A percentile compares a stretch with the other conserved stretches of the same genome.
Evolutionary conservation across 495 filamentous ascomycete genomes (phyloP).

Genomic region (Penicillium bovifimosum): DNA sequence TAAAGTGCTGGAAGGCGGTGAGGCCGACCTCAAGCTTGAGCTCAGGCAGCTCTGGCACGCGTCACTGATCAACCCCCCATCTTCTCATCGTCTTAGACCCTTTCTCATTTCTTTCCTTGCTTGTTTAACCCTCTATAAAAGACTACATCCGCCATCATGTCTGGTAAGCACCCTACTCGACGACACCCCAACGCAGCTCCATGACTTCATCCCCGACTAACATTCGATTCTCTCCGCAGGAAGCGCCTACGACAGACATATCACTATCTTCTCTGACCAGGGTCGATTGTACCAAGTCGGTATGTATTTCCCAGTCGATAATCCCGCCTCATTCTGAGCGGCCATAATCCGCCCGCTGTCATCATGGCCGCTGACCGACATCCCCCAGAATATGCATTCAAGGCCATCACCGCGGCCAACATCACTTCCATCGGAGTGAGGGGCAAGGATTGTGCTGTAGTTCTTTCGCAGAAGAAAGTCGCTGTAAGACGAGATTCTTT

Average conservation of each 20-base stretch:
- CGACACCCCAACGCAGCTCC: constrained; percentile 12
- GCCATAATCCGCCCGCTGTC: not conserved
- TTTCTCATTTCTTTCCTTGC: constrained; percentile 10
- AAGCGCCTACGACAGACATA: constrained; percentile 96
- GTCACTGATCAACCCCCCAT: constrained; percentile 30
- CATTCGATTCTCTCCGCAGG: constrained; percentile 49
- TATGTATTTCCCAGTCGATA: constrained; percentile 47
- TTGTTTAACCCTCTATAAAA: constrained; percentile 7
- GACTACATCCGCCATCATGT: constrained; percentile 33
- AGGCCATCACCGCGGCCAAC: constrained; percentile 97
- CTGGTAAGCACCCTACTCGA: constrained; percentile 28
- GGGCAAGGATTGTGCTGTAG: constrained; percentile 94
- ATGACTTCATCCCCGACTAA: constrained; percentile 37
- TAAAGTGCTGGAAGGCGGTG: constrained; percentile 21
- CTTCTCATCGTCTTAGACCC: constrained; percentile 16
- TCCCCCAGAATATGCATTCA: constrained; percentile 94
- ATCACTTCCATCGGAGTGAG: constrained; percentile 95
- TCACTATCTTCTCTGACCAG: constrained; percentile 99
- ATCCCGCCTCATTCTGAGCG: not conserved
- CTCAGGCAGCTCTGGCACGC: constrained; percentile 44
- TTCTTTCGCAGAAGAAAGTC: constrained; percentile 98
- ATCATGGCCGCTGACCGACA: constrained; percentile 21
- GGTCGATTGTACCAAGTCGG: constrained; percentile 98
- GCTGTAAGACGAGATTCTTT: constrained; percentile 64
- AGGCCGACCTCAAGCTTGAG: constrained; percentile 33